Evolutionary conservation across 192 early-diverging fungal species (phyloP).

Genomic region (Spinellus fusiger): DNA sequence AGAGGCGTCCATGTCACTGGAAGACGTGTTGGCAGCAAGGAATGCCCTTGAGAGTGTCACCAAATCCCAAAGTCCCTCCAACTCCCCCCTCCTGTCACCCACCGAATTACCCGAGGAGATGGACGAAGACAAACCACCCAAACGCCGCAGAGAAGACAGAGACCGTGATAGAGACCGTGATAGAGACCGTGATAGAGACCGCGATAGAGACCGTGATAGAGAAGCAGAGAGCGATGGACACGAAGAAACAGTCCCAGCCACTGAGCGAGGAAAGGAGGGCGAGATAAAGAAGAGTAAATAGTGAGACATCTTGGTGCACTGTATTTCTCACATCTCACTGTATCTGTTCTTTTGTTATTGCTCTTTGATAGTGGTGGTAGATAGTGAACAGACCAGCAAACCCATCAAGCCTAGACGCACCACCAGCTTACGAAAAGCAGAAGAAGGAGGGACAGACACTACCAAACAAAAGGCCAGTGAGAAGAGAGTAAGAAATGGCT

Average conservation of each 20-base stretch:
- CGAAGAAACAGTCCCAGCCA: background rate
- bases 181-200: no score
- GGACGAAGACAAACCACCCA: background rate
- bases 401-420: conserved; percentile 25
- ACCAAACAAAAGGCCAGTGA: background rate
- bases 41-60: conserved; percentile 10
- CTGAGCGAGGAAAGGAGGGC: background rate
- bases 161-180: no score
- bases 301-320: background rate
- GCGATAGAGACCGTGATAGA: no score
- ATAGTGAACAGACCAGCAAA: no score
- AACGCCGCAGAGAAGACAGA: background rate
- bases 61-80: background rate
- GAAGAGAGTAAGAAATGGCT: background rate
- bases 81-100: background rate
- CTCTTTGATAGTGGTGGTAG: no score
- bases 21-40: conserved; percentile 35
- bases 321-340: no score
- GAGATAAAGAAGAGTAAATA: background rate
- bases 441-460: background rate
- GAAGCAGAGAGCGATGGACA: background rate
- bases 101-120: background rate
- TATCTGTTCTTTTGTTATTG: no score
- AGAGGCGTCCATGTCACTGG: conserved; percentile 45
- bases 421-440: background rate